phyloP scores from a whole-genome alignment of 257 asterid genomes.

The Salvia hispanica region DNA sequence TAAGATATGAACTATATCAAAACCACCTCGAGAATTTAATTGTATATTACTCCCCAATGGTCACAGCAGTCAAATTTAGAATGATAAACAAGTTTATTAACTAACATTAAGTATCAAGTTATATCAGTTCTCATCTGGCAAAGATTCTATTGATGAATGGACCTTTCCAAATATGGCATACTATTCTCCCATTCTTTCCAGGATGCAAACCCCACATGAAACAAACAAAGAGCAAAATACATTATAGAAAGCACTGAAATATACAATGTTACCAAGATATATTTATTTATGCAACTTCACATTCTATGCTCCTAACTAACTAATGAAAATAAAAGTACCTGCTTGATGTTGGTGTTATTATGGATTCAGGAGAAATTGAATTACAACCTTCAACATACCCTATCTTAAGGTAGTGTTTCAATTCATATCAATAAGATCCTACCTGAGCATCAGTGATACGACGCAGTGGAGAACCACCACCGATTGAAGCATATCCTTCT shows the following conservation, averaged over 20 bases:
- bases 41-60: not conserved
- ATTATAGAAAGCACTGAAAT: not conserved
- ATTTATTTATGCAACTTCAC: not conserved
- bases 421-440: conserved; percentile 29
- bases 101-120: conserved; percentile 7
- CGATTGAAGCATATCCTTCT: conserved; percentile 98
- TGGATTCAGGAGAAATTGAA: conserved; percentile 22
- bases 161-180: conserved; percentile 1
- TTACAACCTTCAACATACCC: conserved; percentile 21
- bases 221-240: conserved; percentile 8
- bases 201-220: not conserved
- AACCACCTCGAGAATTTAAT: conserved; percentile 3
- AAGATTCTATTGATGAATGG: conserved; percentile 13
- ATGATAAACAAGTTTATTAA: conserved; percentile 21
- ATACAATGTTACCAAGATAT: not conserved
- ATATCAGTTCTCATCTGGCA: conserved; percentile 16
- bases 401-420: conserved; percentile 23
- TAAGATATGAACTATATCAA: conserved; percentile 19
- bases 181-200: conserved; percentile 20
- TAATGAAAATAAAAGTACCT: conserved; percentile 1
- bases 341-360: conserved; percentile 25
- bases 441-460: conserved; percentile 98
- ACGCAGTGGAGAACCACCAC: conserved; percentile 99
- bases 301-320: conserved; percentile 1
- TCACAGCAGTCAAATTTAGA: conserved; percentile 19